Percentiles rank a stretch among this genome's conserved stretches.
These are phyloP conservation scores for Pseudogymnoascus sp. DNA, from an alignment of 2,329 filamentous ascomycete genomes.

Conservation along the genomic window DNA sequence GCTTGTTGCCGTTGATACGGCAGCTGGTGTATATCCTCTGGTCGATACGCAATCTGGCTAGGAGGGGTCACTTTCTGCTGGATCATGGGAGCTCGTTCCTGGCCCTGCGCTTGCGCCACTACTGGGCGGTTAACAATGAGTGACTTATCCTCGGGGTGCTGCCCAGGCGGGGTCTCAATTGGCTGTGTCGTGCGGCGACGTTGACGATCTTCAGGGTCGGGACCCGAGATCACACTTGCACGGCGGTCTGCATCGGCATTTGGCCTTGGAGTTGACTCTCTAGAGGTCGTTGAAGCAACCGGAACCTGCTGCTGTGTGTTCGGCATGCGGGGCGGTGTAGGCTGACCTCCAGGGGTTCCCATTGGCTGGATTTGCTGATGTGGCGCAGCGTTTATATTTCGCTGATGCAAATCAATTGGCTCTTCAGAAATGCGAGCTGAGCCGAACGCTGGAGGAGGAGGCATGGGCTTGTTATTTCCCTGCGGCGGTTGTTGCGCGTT, in stretches of 20 bases:
- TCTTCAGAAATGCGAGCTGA: neutral
- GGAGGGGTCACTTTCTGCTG: neutral
- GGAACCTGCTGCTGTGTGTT: neutral
- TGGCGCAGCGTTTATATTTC: neutral
- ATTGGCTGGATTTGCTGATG: conserved; percentile 1
- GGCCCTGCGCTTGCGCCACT: neutral
- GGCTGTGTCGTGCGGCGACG: neutral
- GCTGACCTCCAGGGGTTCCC: neutral
- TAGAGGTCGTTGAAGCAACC: neutral
- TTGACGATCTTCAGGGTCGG: neutral
- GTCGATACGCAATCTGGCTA: neutral
- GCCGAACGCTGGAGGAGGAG: neutral
- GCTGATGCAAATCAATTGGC: neutral
- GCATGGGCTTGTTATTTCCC: neutral
- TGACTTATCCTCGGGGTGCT: neutral
- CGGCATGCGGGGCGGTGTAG: neutral
- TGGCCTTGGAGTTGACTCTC: neutral
- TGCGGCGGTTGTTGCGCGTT: neutral
- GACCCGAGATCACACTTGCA: neutral
- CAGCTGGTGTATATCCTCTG: conserved; percentile 1
- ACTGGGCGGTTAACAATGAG: neutral
- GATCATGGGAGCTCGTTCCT: neutral
- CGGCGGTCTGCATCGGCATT: neutral
- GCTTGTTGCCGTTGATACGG: conserved; percentile 4
- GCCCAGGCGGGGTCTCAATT: neutral